Percentiles rank a stretch among this genome's conserved stretches.
Conservation (phyloP, 2,329 filamentous ascomycete species). For the Tothia fuscella region DNA sequence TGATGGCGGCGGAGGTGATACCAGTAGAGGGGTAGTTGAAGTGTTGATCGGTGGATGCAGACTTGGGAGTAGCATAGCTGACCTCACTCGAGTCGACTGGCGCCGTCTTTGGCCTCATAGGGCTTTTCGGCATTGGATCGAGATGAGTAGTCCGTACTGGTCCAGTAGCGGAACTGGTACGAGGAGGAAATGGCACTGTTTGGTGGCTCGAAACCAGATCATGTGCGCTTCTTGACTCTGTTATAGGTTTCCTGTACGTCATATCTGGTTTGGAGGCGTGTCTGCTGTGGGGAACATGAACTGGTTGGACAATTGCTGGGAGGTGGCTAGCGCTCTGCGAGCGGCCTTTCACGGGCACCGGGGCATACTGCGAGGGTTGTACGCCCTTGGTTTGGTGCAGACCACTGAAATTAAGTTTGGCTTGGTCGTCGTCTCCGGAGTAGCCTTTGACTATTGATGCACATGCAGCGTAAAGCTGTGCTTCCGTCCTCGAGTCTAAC, state of each 20-base stretch:
- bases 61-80: constrained; percentile 29
- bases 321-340: background rate
- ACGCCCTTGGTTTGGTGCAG: constrained; percentile 15
- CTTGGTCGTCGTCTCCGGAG: constrained; percentile 21
- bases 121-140: background rate
- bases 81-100: constrained; percentile 16
- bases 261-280: constrained; percentile 14
- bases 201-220: background rate
- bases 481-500: constrained; percentile 30
- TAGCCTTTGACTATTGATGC: constrained; percentile 29
- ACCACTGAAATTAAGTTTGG: constrained; percentile 23
- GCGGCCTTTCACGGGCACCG: constrained; percentile 8
- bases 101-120: constrained; percentile 1
- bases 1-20: constrained; percentile 29
- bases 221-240: background rate
- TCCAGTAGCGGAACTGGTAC: background rate
- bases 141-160: background rate
- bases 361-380: background rate
- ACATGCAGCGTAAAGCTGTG: constrained; percentile 34
- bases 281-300: background rate
- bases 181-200: background rate
- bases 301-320: background rate
- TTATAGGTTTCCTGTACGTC: background rate
- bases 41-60: constrained; percentile 28
- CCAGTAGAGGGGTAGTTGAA: constrained; percentile 27